These are phyloP conservation scores for Blastocystis hominis DNA, from an alignment of 352 stramenopile genomes.

Conservation along the genomic window DNA sequence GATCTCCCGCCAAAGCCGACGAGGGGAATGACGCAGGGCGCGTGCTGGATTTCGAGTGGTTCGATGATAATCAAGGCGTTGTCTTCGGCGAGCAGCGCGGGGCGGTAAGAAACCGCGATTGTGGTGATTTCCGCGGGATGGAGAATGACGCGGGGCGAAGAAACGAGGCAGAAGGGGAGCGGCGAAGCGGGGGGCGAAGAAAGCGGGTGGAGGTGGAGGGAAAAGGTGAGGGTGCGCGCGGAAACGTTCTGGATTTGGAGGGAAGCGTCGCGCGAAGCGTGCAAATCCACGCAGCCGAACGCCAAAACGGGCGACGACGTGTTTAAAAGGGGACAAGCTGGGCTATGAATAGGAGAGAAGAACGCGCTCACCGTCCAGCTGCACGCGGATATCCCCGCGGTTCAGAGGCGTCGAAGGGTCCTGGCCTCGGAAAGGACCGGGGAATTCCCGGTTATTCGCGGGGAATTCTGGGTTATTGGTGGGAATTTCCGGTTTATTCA, in stretches of 20 bases:
- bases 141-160: not conserved
- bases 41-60: not conserved
- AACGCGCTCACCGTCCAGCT: too few relatives aligned
- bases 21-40: not conserved
- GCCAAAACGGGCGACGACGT: not conserved
- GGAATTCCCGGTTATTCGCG: not conserved
- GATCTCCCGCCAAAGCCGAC: constrained; percentile 2
- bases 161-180: not conserved
- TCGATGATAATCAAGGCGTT: not conserved
- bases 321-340: not conserved
- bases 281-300: constrained; percentile 32
- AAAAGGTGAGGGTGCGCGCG: not conserved
- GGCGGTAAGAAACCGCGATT: not conserved
- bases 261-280: not conserved
- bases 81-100: not conserved
- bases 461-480: too few relatives aligned
- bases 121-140: not conserved
- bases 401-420: too few relatives aligned
- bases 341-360: too few relatives aligned
- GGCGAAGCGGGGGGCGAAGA: not conserved
- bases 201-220: not conserved
- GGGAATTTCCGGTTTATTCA: not conserved
- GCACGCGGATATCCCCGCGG: too few relatives aligned
- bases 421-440: too few relatives aligned
- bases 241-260: not conserved